Evolutionary conservation across 805 yeast species (phyloP), one percentile per base, ranked within the genome.

Genomic region (Saturnispora kantuleensis): DNA sequence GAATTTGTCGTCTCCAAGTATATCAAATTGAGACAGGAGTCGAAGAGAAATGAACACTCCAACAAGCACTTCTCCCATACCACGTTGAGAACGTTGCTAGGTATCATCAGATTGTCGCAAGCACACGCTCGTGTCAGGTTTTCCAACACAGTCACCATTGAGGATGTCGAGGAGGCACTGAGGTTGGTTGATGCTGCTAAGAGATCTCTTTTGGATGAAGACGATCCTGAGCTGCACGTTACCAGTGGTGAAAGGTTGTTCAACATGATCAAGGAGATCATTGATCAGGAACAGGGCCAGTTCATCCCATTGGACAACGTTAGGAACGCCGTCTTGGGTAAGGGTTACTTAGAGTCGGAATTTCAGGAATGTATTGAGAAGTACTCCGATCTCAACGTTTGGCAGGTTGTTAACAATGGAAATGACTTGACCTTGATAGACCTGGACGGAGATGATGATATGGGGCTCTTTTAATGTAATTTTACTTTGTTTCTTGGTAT

Each of bases 81-180:
- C 16, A 89, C 98, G 1, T 97, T 97, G 47, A 81, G 99, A 70
- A 88, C 97, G 2, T 71, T 93, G 50, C 71, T 93, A 47, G 97
- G 93, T 54, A 81, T 94, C 41, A 67, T 93, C 53, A 81, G 99
- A 67, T 71, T 93, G 73, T 76, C 98, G 1, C 97, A 90, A 66
- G 98, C 97, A 1, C 71, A 85, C 50, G 97, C 98, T 0, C 75
- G 96, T 56, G 71, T 93, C 47, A 74, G 97, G 58, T 86, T 93
- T 60, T 80, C 81, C 47, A 72, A 81, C 50, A 65, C 58, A 15
- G 97, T 93, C 7, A 71, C 69, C 30, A 66, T 71, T 36, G 84
- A 77, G 47, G 97, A 93, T 63, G 96, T 93, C 35, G 97, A 93
- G 57, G 99, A 93, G 66, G 96, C 98, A 0, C 68, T 93, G 56